Evolutionary conservation across 1,139 yeast species (phyloP).

Genomic region (Meyerozyma carpophila): DNA sequence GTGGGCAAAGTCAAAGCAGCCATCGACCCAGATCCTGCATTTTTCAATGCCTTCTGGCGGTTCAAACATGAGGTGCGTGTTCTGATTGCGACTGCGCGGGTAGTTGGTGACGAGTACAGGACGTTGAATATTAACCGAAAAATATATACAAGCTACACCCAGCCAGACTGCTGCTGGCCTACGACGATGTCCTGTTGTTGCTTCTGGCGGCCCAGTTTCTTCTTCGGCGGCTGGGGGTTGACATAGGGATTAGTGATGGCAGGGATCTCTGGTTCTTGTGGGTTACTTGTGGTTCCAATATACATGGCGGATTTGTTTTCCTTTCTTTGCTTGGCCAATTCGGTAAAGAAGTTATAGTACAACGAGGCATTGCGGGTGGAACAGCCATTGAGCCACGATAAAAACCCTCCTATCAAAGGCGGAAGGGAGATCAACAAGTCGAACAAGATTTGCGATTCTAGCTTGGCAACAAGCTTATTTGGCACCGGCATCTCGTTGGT

Average conservation of each 20-base stretch:
- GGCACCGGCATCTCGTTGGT: conserved; percentile 56
- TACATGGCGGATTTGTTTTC: not conserved
- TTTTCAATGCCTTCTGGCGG: conserved; percentile 43
- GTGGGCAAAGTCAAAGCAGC: conserved; percentile 96
- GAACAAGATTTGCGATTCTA: conserved; percentile 68
- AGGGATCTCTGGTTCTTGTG: conserved; percentile 2
- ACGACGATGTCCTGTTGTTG: conserved; percentile 9
- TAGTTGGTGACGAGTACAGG: not conserved
- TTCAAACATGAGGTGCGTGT: conserved; percentile 24
- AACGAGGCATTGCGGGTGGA: conserved; percentile 87
- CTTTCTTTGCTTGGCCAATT: conserved; percentile 27
- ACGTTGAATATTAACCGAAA: too few species aligned
- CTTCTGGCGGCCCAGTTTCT: conserved; percentile 5
- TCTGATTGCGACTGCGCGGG: not conserved
- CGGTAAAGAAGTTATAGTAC: conserved; percentile 48
- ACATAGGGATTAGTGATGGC: not conserved
- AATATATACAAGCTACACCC: conserved; percentile 11
- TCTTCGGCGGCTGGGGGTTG: conserved; percentile 2
- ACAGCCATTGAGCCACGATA: conserved; percentile 78
- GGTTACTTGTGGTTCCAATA: not conserved
- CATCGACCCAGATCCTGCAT: conserved; percentile 81
- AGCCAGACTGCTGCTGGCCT: conserved; percentile 26
- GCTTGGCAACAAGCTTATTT: conserved; percentile 49
- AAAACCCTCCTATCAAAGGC: conserved; percentile 71
- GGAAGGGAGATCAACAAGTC: conserved; percentile 72